A percentile compares a stretch with the other conserved stretches of the same genome.
phyloP scores from a whole-genome alignment of 2,329 filamentous ascomycete species.

The Verticillium longisporum region DNA sequence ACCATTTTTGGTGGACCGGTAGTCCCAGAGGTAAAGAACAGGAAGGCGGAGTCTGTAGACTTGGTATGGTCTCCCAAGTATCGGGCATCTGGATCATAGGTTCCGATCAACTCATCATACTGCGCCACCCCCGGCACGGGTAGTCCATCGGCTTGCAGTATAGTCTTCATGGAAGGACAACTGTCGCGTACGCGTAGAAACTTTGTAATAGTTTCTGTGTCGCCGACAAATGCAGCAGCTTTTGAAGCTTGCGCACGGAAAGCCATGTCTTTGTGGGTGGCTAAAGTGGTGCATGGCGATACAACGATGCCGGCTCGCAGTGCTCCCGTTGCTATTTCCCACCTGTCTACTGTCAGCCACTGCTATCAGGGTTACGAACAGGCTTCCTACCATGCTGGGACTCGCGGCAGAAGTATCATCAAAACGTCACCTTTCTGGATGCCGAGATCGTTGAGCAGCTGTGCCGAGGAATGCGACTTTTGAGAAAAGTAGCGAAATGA shows the following conservation, averaged over 20 bases:
- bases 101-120: not conserved
- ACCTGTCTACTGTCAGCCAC: not conserved
- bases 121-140: not conserved
- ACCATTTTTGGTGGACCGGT: not conserved
- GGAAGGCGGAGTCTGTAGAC: not conserved
- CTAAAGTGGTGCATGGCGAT: not conserved
- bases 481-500: not conserved
- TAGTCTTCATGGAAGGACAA: not conserved
- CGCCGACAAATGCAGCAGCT: not conserved
- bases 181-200: not conserved
- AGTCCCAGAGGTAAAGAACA: conserved; percentile 1
- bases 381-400: not conserved
- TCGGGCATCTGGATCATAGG: not conserved
- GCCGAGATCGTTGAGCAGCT: not conserved
- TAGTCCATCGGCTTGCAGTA: not conserved
- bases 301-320: not conserved
- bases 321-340: conserved; percentile 1
- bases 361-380: not conserved
- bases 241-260: not conserved
- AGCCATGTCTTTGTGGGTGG: not conserved
- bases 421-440: not conserved
- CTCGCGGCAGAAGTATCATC: not conserved
- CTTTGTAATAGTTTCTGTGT: not conserved
- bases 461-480: not conserved
- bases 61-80: not conserved